Percentiles rank a stretch among this genome's conserved stretches.
Conservation (phyloP, 768 basidiomycete species). For the Tephrocybe sp. region DNA sequence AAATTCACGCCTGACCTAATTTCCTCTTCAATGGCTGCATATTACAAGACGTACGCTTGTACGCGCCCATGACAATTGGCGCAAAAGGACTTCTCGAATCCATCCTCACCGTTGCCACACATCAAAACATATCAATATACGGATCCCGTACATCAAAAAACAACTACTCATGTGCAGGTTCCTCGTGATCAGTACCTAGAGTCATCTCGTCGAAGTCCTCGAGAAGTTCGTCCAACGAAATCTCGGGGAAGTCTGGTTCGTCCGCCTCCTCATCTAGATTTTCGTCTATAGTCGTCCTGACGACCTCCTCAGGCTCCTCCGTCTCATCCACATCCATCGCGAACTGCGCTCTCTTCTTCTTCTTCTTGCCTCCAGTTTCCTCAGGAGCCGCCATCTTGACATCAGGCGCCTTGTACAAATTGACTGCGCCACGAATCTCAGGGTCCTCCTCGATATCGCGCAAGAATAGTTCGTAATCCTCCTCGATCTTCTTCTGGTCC, state of each 20-base stretch:
- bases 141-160: too few relatives aligned
- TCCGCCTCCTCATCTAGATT: constrained; percentile 49
- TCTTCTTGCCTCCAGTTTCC: constrained; percentile 22
- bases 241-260: constrained; percentile 87
- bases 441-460: constrained; percentile 93
- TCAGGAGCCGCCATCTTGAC: constrained; percentile 52
- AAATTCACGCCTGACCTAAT: too few relatives aligned
- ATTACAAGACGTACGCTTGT: too few relatives aligned
- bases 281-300: constrained; percentile 17
- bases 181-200: constrained; percentile 43
- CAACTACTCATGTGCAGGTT: constrained; percentile 9
- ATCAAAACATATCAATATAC: too few relatives aligned
- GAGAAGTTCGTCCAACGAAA: constrained; percentile 81
- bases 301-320: constrained; percentile 25
- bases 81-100: too few relatives aligned
- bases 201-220: constrained; percentile 94
- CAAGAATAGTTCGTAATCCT: constrained; percentile 96
- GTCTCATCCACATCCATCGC: constrained; percentile 71
- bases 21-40: too few relatives aligned
- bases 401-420: constrained; percentile 75
- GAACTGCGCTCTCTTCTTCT: constrained; percentile 45
- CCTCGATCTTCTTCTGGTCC: constrained; percentile 90
- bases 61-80: too few relatives aligned
- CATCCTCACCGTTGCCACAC: too few relatives aligned
- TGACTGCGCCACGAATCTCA: constrained; percentile 84